Evolutionary conservation across 176 grass and related monocot species (phyloP), one percentile per base, ranked within the genome.

Genomic region (Ampelocalamus luodianensis): DNA sequence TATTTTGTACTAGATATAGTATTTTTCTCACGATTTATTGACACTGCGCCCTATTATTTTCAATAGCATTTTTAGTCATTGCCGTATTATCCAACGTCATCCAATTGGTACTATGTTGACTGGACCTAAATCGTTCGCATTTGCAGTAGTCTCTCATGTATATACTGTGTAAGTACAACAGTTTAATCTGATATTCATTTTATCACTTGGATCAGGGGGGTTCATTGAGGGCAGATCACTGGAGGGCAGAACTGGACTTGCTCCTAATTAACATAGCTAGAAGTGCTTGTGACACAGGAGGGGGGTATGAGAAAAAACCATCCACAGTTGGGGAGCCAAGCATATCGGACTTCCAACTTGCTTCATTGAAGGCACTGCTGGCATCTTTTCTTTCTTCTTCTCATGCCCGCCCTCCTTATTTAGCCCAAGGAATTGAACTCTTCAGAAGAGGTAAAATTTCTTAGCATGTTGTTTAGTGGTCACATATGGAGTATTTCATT

Each of bases 381-480:
- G 91, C 93, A 87, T 95, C 91, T 78, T 85, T 95, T 71, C 91
- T 98, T 71, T 92, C 93, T 71, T 92, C 93, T 44, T 77, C 89
- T 61, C 81, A 95, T 89, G 86, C 68, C 42, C 86, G 87, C 15
- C 85, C 89, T 68, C 85, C 80, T 83, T 86, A 93, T 43, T 92
- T 98, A 74, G 89, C 91, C 50, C 84, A 94, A 83, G 93, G 91
- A 61, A 85, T 93, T 76, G 87, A 87, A 87, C 87, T 94, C 74
- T 94, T 95, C 68, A 94, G 72, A 77, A 90, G 81, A 89, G 96
- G 96, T 98, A 93, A 76, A 72, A 79, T 81, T 23, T 89, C 69
- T 60, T 53, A 22, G 1, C 49, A 29, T 74, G 37, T 58, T 36
- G 43, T 37, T 38, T 82, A 58, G 16, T 79, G 3, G 22, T 66